phyloP scores from a whole-genome alignment of 441 rosid genomes.

The Aleurites moluccanus region DNA sequence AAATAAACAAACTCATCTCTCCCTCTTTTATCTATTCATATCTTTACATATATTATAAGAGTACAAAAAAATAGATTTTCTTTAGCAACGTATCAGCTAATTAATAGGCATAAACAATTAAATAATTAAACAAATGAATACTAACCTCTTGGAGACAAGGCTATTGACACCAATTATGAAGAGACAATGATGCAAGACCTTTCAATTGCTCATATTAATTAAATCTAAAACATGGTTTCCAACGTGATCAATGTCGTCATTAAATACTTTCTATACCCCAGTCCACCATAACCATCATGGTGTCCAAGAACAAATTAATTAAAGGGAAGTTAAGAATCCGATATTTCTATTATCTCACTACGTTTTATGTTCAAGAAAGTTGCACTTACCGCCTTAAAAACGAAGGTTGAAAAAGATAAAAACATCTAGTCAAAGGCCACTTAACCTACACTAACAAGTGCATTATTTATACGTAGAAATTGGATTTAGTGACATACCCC shows the following conservation, averaged over 20 bases:
- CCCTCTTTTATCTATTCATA: background rate
- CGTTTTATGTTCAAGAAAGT: background rate
- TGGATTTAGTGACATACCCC: slow-evolving; percentile 19
- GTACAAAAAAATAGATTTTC: background rate
- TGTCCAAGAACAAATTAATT: slow-evolving; percentile 9
- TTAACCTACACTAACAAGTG: slow-evolving; percentile 8
- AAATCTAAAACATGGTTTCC: slow-evolving; percentile 34
- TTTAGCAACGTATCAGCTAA: background rate
- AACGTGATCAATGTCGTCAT: slow-evolving; percentile 56
- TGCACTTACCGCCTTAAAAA: background rate
- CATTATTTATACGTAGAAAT: slow-evolving; percentile 27
- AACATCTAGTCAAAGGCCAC: slow-evolving; percentile 29
- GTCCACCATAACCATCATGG: slow-evolving; percentile 32
- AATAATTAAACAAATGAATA: background rate
- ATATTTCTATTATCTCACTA: background rate
- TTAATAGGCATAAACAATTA: too few relatives aligned
- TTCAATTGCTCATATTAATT: slow-evolving; percentile 19
- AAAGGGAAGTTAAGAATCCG: background rate
- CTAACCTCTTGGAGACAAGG: background rate
- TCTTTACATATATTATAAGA: too few relatives aligned
- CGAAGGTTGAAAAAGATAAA: background rate
- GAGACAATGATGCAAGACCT: slow-evolving; percentile 22
- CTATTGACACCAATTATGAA: slow-evolving; percentile 14
- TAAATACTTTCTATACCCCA: slow-evolving; percentile 16
- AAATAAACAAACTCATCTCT: background rate